Percentiles rank a stretch among this genome's conserved stretches.
phyloP scores from a whole-genome alignment of 192 early-diverging fungal species.

The Gryganskiella cystojenkinii region DNA sequence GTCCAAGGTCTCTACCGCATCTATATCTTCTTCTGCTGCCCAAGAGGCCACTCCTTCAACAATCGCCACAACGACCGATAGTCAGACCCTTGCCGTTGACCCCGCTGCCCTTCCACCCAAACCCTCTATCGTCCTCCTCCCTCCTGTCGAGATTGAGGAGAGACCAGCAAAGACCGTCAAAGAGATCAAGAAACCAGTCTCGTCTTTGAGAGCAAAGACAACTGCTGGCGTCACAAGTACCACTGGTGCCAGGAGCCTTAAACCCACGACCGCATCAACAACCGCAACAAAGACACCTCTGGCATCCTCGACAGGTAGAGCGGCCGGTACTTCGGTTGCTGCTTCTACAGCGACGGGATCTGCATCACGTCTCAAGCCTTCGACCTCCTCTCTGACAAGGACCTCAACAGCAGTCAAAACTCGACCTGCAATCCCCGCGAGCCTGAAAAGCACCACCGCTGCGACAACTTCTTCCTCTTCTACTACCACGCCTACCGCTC shows the following conservation, averaged over 20 bases:
- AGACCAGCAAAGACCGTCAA: neutral
- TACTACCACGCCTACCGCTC: slow-evolving; percentile 14
- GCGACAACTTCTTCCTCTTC: slow-evolving; percentile 29
- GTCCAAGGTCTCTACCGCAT: slow-evolving; percentile 1
- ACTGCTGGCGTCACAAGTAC: slow-evolving; percentile 15
- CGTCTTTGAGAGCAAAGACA: neutral
- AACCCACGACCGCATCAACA: neutral
- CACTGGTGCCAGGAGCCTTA: neutral
- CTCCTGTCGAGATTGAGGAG: slow-evolving; percentile 39
- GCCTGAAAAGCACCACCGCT: slow-evolving; percentile 19
- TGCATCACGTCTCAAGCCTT: neutral
- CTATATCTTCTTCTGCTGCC: slow-evolving; percentile 4
- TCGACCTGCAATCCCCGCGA: slow-evolving; percentile 30
- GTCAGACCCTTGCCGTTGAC: too few relatives aligned
- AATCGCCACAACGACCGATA: neutral
- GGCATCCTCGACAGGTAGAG: slow-evolving; percentile 11
- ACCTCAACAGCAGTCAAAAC: slow-evolving; percentile 9
- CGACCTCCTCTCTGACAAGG: slow-evolving; percentile 25
- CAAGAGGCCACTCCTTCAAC: neutral
- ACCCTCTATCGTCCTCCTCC: slow-evolving; percentile 27
- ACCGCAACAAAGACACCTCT: slow-evolving; percentile 27
- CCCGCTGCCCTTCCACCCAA: slow-evolving; percentile 6
- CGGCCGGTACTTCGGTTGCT: neutral
- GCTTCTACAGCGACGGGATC: slow-evolving; percentile 5
- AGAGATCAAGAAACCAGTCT: too few relatives aligned